Conservation (phyloP, 192 early-diverging fungal species). For the Coemansia sp. region DNA sequence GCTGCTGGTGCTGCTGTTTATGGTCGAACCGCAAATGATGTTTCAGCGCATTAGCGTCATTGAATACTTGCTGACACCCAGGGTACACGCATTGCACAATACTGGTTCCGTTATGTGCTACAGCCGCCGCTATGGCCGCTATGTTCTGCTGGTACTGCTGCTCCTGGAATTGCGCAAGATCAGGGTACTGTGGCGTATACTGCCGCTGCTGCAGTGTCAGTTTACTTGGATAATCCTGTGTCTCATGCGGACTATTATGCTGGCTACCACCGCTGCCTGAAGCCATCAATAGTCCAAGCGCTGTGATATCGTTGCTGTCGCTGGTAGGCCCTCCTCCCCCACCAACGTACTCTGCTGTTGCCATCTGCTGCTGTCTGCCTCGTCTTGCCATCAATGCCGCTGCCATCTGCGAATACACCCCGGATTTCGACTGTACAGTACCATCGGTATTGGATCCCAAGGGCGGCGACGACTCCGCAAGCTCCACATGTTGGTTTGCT, state of each 20-base stretch:
- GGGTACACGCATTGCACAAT: conserved; percentile 21
- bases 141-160: conserved; percentile 10
- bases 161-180: conserved; percentile 44
- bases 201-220: conserved; percentile 10
- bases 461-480: conserved; percentile 13
- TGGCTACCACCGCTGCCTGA: neutral
- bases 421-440: conserved; percentile 14
- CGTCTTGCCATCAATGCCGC: conserved; percentile 32
- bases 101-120: conserved; percentile 12
- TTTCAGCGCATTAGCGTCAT: conserved; percentile 41
- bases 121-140: conserved; percentile 10
- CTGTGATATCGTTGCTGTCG: conserved; percentile 15
- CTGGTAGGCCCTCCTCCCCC: too few species aligned
- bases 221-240: neutral
- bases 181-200: conserved; percentile 34
- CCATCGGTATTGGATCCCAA: neutral
- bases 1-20: conserved; percentile 9
- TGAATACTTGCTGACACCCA: conserved; percentile 27
- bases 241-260: neutral
- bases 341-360: conserved; percentile 20
- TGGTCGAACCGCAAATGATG: conserved; percentile 46
- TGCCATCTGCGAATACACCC: conserved; percentile 47
- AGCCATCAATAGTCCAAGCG: conserved; percentile 27
- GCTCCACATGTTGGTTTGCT: neutral
- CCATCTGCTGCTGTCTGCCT: conserved; percentile 16